Evolutionary conservation across 345 rosid genomes (phyloP).

Genomic region (Capsella bursapastoris): DNA sequence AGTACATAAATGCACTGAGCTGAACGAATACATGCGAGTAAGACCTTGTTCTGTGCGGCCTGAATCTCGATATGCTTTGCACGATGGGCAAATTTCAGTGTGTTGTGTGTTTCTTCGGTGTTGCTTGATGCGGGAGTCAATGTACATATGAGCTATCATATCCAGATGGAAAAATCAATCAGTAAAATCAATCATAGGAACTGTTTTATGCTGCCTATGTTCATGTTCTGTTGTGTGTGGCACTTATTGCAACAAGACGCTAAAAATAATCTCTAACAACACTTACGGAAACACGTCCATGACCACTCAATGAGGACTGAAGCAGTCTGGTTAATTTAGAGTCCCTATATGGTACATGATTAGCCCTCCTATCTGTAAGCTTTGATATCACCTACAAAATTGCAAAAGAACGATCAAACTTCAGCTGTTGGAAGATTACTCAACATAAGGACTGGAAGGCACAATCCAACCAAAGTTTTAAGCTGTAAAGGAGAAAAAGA

Average conservation of each 20-base stretch:
- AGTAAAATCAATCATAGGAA: slow-evolving; percentile 9
- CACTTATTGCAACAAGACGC: slow-evolving; percentile 34
- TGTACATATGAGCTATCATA: slow-evolving; percentile 89
- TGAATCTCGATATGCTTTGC: slow-evolving; percentile 96
- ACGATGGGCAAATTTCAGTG: slow-evolving; percentile 97
- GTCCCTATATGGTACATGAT: slow-evolving; percentile 94
- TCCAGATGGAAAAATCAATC: slow-evolving; percentile 39
- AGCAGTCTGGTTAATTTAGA: slow-evolving; percentile 97
- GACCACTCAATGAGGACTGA: slow-evolving; percentile 96
- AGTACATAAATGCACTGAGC: background rate
- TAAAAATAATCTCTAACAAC: slow-evolving; percentile 15
- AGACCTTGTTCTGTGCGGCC: slow-evolving; percentile 93
- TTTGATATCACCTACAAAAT: slow-evolving; percentile 85
- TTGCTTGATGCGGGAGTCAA: slow-evolving; percentile 93
- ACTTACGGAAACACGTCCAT: slow-evolving; percentile 98
- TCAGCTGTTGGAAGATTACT: slow-evolving; percentile 20
- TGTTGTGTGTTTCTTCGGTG: slow-evolving; percentile 97
- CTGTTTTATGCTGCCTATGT: slow-evolving; percentile 6
- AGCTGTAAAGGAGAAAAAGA: slow-evolving; percentile 3
- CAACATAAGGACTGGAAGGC: slow-evolving; percentile 15
- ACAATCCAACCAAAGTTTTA: slow-evolving; percentile 11
- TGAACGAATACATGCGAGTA: slow-evolving; percentile 16
- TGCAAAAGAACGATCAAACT: slow-evolving; percentile 17
- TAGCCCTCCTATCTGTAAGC: slow-evolving; percentile 81
- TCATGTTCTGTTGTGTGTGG: slow-evolving; percentile 1